Conservation (phyloP, 2,329 filamentous ascomycete genomes). For the Exophiala lecanii-corni region DNA sequence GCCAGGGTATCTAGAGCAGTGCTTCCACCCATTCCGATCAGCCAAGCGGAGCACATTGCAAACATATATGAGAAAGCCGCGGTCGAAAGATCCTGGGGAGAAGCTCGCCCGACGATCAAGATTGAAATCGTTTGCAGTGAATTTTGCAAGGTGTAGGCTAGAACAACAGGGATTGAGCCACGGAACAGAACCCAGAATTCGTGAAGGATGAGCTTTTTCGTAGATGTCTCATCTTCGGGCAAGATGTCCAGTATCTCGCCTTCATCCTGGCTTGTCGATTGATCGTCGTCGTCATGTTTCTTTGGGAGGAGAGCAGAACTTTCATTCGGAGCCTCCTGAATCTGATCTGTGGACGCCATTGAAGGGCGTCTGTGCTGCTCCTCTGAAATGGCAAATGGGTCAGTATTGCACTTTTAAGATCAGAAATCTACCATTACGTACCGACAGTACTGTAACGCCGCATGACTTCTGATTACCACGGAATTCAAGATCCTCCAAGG, state of each 20-base stretch:
- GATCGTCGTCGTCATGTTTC: slow-evolving; percentile 16
- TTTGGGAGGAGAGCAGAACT: slow-evolving; percentile 41
- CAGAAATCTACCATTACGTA: slow-evolving; percentile 3
- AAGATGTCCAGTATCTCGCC: slow-evolving; percentile 24
- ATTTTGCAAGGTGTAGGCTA: slow-evolving; percentile 82
- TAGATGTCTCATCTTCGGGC: slow-evolving; percentile 27
- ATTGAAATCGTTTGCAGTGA: slow-evolving; percentile 79
- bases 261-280: slow-evolving; percentile 18
- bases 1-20: slow-evolving; percentile 83
- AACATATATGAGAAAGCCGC: slow-evolving; percentile 93
- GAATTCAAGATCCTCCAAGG: too few species aligned
- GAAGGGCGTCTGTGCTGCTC: neutral
- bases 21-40: slow-evolving; percentile 78
- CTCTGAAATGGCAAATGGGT: neutral
- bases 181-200: slow-evolving; percentile 67
- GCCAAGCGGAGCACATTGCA: slow-evolving; percentile 81
- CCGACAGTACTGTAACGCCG: slow-evolving; percentile 16
- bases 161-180: slow-evolving; percentile 69
- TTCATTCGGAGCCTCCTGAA: slow-evolving; percentile 34
- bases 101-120: slow-evolving; percentile 72
- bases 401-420: neutral
- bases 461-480: slow-evolving; percentile 4
- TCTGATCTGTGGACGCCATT: slow-evolving; percentile 9
- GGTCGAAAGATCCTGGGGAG: slow-evolving; percentile 72
- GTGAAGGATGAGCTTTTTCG: slow-evolving; percentile 38